phyloP scores from a whole-genome alignment of 2,329 filamentous ascomycete genomes.

The Fusarium keratoplasticum region DNA sequence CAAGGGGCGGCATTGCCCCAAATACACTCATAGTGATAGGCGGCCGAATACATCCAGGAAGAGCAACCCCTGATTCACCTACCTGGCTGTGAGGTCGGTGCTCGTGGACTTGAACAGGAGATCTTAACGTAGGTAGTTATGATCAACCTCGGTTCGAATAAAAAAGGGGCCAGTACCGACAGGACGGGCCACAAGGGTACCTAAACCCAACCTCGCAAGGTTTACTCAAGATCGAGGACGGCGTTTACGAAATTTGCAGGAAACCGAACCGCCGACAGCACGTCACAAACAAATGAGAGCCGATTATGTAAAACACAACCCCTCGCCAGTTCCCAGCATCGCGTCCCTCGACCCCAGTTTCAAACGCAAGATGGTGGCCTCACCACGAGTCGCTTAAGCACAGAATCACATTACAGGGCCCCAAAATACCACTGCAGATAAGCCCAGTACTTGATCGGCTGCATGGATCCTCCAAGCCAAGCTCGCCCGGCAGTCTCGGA shows the following conservation, averaged over 20 bases:
- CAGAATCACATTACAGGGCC: background rate
- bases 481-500: background rate
- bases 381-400: background rate
- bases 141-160: background rate
- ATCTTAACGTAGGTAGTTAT: background rate
- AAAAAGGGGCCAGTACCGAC: background rate
- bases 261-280: background rate
- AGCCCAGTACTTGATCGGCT: background rate
- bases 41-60: background rate
- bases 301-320: background rate
- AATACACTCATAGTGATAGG: no score
- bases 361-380: background rate
- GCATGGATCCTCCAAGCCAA: background rate
- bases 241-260: background rate
- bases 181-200: background rate
- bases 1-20: background rate
- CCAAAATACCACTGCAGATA: background rate
- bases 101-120: background rate
- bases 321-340: background rate
- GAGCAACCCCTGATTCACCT: background rate
- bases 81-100: background rate
- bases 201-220: background rate
- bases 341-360: background rate
- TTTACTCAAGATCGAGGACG: background rate
- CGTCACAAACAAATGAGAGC: background rate